phyloP scores from a whole-genome alignment of 306 rosid genomes.

The Hylodesmum podocarpum region DNA sequence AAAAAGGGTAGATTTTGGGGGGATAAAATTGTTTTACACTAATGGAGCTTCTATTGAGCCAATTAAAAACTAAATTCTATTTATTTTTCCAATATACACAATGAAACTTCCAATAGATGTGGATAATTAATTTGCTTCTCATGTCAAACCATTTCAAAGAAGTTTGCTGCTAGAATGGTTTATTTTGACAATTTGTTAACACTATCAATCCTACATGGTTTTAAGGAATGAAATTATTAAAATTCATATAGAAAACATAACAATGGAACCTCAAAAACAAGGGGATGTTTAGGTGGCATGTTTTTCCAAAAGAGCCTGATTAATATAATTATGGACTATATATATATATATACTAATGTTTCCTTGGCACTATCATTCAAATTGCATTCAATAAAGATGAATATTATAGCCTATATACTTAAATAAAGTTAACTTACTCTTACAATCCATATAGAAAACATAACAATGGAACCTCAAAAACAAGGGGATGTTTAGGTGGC shows the following conservation, averaged over 20 bases:
- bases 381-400: background rate
- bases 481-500: background rate
- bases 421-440: no score
- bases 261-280: background rate
- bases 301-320: background rate
- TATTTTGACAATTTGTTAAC: background rate
- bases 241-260: background rate
- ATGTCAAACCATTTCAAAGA: background rate
- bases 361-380: background rate
- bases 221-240: background rate
- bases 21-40: background rate
- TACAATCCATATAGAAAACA: slow-evolving; percentile 37
- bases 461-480: background rate
- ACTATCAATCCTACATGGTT: background rate
- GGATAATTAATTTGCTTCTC: background rate
- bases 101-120: background rate
- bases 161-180: background rate
- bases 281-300: background rate
- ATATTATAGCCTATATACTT: slow-evolving; percentile 30
- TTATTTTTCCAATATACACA: background rate
- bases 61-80: background rate
- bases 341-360: background rate
- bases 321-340: background rate
- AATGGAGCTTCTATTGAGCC: background rate
- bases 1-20: background rate